Conservation (phyloP, 768 basidiomycete species). For the Hydnomerulius pinastri region DNA sequence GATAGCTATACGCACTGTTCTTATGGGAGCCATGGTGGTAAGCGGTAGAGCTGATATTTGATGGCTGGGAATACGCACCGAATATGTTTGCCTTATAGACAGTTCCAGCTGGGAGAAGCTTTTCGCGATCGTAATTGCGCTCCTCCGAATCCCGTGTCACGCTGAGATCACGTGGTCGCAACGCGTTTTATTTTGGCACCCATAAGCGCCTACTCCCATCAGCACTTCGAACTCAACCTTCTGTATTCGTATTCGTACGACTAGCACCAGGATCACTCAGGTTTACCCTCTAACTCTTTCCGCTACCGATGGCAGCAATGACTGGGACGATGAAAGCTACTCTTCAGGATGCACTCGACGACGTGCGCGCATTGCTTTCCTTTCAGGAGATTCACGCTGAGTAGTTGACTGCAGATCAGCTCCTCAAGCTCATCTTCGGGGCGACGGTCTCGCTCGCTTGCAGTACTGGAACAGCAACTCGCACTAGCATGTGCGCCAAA, state of each 20-base stretch:
- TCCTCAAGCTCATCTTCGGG: conserved; percentile 60
- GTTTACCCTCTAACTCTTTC: conserved; percentile 1
- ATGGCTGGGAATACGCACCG: conserved; percentile 13
- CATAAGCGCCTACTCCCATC: conserved; percentile 1
- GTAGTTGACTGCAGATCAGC: conserved; percentile 48
- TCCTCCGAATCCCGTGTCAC: conserved; percentile 19
- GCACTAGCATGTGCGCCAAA: conserved; percentile 49
- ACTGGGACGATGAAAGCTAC: conserved; percentile 41
- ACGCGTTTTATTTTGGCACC: conserved; percentile 19
- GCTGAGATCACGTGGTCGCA: conserved; percentile 30
- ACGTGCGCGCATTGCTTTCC: conserved; percentile 44
- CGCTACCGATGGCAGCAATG: conserved; percentile 1
- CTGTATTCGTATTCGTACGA: background rate
- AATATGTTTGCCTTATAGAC: background rate
- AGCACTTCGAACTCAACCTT: background rate
- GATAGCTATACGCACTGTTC: conserved; percentile 44
- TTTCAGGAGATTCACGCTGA: conserved; percentile 10
- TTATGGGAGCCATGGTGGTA: conserved; percentile 56
- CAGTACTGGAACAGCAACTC: conserved; percentile 54
- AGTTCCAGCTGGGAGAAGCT: conserved; percentile 3
- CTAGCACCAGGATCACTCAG: background rate
- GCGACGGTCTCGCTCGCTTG: conserved; percentile 55
- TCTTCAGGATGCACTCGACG: conserved; percentile 66
- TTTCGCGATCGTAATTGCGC: conserved; percentile 9
- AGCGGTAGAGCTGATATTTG: background rate